phyloP scores from a whole-genome alignment of 75 land plant genomes.

The Selaginella tamariscina region DNA sequence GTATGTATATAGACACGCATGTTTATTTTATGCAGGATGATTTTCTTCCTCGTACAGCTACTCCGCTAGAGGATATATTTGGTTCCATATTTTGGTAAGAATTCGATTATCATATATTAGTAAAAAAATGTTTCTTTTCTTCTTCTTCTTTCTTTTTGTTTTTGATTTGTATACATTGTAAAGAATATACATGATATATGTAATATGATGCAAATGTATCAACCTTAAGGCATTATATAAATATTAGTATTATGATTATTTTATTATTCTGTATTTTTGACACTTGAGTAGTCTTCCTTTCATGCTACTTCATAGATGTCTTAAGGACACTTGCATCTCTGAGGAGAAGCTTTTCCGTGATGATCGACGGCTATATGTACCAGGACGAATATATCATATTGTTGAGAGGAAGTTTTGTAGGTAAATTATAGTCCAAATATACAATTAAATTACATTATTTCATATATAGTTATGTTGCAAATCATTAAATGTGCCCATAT shows the following conservation, averaged over 20 bases:
- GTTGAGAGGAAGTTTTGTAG: slow-evolving; percentile 82
- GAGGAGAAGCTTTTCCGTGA: slow-evolving; percentile 51
- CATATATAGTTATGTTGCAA: neutral
- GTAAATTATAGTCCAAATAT: slow-evolving; percentile 19
- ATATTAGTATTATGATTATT: neutral
- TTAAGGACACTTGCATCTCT: slow-evolving; percentile 58
- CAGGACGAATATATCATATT: slow-evolving; percentile 86
- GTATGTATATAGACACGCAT: neutral
- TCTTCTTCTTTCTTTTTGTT: slow-evolving; percentile 11
- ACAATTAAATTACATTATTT: neutral
- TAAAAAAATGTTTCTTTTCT: slow-evolving; percentile 13
- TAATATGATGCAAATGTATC: neutral
- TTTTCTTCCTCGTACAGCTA: slow-evolving; percentile 86
- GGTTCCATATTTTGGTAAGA: slow-evolving; percentile 79
- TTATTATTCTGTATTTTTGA: neutral
- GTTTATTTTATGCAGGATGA: slow-evolving; percentile 56
- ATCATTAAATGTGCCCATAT: neutral
- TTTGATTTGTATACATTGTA: neutral
- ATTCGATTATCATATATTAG: neutral
- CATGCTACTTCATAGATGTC: slow-evolving; percentile 39
- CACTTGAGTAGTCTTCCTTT: slow-evolving; percentile 56
- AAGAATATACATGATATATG: neutral
- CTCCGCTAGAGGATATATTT: slow-evolving; percentile 83
- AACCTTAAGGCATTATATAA: neutral
- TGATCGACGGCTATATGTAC: slow-evolving; percentile 75